Evolutionary conservation across 2,329 filamentous ascomycete species (phyloP).

Genomic region (Ophiocordyceps polyrhachis-furcata): DNA sequence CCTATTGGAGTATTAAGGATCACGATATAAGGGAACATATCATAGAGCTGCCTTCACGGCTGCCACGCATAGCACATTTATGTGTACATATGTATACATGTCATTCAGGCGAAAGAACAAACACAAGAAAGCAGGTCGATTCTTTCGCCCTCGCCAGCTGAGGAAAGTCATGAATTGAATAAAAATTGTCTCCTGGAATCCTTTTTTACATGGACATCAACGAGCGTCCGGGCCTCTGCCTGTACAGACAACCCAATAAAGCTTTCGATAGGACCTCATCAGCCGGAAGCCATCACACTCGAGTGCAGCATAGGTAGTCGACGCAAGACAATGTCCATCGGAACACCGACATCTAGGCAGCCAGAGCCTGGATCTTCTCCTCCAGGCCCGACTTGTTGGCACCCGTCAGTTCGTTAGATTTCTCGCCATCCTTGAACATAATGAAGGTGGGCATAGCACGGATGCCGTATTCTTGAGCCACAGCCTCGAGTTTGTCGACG

Average conservation of each 20-base stretch:
- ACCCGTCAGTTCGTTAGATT: conserved; percentile 56
- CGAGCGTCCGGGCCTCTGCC: background rate
- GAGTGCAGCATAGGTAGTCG: background rate
- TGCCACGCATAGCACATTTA: too few species aligned
- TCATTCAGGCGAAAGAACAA: too few species aligned
- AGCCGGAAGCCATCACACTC: background rate
- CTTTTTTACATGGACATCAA: too few species aligned
- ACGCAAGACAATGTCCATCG: background rate
- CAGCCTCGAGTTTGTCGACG: conserved; percentile 61
- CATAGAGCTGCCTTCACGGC: too few species aligned
- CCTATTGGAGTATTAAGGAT: too few species aligned
- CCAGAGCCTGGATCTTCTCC: conserved; percentile 1
- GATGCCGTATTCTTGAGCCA: conserved; percentile 61
- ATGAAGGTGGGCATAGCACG: conserved; percentile 88
- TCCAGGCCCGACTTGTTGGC: conserved; percentile 42
- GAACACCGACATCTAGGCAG: background rate
- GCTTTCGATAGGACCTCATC: background rate
- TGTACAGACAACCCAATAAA: background rate
- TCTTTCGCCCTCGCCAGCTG: too few species aligned
- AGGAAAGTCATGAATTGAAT: too few species aligned
- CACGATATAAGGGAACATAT: too few species aligned
- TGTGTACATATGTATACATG: too few species aligned
- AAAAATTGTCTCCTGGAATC: too few species aligned
- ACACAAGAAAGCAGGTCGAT: too few species aligned
- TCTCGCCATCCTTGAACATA: conserved; percentile 63